phyloP scores from a whole-genome alignment of 2,329 filamentous ascomycete genomes.

The Claviceps pusilla region DNA sequence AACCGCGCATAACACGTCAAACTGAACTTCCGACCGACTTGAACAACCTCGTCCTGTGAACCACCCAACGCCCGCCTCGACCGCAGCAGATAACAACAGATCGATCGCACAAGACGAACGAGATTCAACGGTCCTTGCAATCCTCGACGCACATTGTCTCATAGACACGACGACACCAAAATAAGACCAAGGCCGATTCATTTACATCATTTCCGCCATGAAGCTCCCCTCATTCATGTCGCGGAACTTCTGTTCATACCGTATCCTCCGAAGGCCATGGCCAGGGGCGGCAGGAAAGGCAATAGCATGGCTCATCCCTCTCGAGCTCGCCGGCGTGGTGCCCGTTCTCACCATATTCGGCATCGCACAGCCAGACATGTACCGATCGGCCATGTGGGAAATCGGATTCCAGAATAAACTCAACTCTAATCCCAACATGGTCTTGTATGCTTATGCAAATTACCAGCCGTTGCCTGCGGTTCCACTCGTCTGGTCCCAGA shows the following conservation, averaged over 20 bases:
- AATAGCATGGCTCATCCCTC: slow-evolving; percentile 47
- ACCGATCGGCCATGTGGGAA: slow-evolving; percentile 56
- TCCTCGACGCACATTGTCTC: background rate
- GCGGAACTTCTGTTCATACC: slow-evolving; percentile 22
- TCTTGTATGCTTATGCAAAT: slow-evolving; percentile 62
- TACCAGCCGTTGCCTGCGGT: slow-evolving; percentile 44
- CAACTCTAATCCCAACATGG: slow-evolving; percentile 56
- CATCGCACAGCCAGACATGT: slow-evolving; percentile 58
- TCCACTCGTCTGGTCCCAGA: slow-evolving; percentile 58
- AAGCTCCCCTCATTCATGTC: background rate
- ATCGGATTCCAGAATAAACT: slow-evolving; percentile 56
- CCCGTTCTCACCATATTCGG: slow-evolving; percentile 55
- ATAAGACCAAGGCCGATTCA: background rate
- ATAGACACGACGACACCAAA: background rate
- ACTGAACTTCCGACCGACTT: background rate
- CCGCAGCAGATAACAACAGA: background rate
- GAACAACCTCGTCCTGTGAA: background rate
- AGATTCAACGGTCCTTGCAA: background rate
- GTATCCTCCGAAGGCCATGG: slow-evolving; percentile 45
- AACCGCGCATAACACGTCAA: background rate
- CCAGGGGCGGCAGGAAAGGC: slow-evolving; percentile 33
- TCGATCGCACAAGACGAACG: background rate
- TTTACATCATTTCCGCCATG: background rate
- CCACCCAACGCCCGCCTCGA: background rate
- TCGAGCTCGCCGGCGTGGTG: slow-evolving; percentile 52